Percentiles rank a stretch among this genome's conserved stretches.
These are phyloP conservation scores for Martiniozyma abietophila DNA, from an alignment of 805 yeast genomes.

Conservation along the genomic window DNA sequence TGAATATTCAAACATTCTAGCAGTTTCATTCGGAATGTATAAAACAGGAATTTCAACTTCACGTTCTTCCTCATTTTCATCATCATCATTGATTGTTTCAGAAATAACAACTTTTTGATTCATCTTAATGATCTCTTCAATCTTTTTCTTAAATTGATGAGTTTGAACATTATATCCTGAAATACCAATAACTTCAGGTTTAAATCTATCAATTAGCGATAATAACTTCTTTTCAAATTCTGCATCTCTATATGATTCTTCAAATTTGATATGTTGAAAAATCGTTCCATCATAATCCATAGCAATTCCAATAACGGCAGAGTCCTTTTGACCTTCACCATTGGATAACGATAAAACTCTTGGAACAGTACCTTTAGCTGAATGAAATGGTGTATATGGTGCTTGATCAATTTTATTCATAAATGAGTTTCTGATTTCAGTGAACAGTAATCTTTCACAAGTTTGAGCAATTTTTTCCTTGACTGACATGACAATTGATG, in stretches of 20 bases:
- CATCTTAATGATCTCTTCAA: conserved; percentile 44
- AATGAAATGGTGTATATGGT: conserved; percentile 77
- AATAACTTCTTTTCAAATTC: conserved; percentile 61
- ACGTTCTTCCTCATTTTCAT: conserved; percentile 20
- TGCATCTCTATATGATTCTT: conserved; percentile 53
- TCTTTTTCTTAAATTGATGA: conserved; percentile 47
- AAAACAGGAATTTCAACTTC: conserved; percentile 46
- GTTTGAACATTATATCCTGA: conserved; percentile 79
- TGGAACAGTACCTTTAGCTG: conserved; percentile 74
- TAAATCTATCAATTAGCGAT: conserved; percentile 48
- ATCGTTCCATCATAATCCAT: conserved; percentile 76
- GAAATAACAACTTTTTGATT: conserved; percentile 44
- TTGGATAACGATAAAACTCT: conserved; percentile 72
- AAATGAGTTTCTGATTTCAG: conserved; percentile 62
- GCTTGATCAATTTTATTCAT: conserved; percentile 80
- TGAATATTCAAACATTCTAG: conserved; percentile 77
- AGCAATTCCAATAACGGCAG: conserved; percentile 78
- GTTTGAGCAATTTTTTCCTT: conserved; percentile 73
- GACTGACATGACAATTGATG: conserved; percentile 61
- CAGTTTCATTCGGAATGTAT: conserved; percentile 91
- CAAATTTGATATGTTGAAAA: conserved; percentile 68
- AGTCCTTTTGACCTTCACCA: conserved; percentile 79
- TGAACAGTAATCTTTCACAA: conserved; percentile 63
- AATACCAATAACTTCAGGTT: conserved; percentile 85
- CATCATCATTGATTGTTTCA: conserved; percentile 32